Base-by-base conservation (phyloP, 1,139 yeast species). In the Yamadazyma membranifaciens region DNA sequence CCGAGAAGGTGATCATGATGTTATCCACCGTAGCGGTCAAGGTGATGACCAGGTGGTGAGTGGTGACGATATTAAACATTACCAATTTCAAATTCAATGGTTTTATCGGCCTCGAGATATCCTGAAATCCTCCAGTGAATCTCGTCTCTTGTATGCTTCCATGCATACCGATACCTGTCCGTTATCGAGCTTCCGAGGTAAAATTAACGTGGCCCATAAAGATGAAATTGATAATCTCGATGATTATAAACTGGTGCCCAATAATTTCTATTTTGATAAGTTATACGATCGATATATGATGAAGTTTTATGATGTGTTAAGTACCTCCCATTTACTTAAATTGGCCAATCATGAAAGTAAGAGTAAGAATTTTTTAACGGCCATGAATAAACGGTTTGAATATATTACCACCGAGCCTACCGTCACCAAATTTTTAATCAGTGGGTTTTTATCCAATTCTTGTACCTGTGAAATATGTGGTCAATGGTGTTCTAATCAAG, bases 151-250 rank as follows among this genome's bases (percentile, higher is more conserved):
- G 4, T 88, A 73, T 57, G 92, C 95, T 1, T 86, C 97, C 0
- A 80, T 89, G 83, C 95, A 91, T 56, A 77, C 88, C 20, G 97
- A 88, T 57, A 65, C 80, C 9, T 87, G 97, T 50, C 96, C 96
- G 0, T 61, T 91, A 4, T 66, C 70, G 22, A 81, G 92, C 41
- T 83, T 78, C 51, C 67, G 98, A 43, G 98, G 98, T 0, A 67
- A 75, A 45, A 88, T 87, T 39, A 67, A 71, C 0, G 95, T 92
- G 4, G 67, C 67, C 38, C 95, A 85, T 59, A 75, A 73, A 47
- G 79, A 75, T 37, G 88, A 84, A 45, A 78, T 88, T 31, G 80
- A 72, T 25, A 78, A 81, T 45, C 44, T 71, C 15, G 88, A 82
- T 38, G 63, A 59, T 5, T 87, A 75, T 56, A 69, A 81, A 31